phyloP scores from a whole-genome alignment of 768 basidiomycete genomes.

The Calocybe gangraenosa region DNA sequence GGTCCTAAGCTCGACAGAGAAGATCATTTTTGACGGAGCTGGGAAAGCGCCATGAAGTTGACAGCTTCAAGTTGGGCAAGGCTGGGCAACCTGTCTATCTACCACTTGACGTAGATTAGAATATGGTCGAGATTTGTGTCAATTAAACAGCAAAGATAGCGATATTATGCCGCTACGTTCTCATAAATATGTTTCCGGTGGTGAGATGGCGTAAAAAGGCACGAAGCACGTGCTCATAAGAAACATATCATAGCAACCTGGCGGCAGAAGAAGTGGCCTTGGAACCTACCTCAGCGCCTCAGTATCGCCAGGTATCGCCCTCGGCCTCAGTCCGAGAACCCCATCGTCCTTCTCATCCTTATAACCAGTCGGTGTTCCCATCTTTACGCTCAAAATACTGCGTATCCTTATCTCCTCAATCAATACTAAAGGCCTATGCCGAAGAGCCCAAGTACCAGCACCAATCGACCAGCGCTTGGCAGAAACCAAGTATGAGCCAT shows the following conservation, averaged over 20 bases:
- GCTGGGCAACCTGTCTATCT: no score
- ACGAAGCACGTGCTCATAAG: background rate
- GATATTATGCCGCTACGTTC: no score
- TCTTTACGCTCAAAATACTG: no score
- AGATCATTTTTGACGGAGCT: no score
- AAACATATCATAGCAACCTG: background rate
- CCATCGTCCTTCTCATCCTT: background rate
- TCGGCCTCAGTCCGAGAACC: background rate
- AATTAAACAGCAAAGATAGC: no score
- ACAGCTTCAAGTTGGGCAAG: no score
- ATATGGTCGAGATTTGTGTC: no score
- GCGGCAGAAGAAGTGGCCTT: no score
- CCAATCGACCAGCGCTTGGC: conserved; percentile 62
- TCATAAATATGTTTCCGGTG: no score
- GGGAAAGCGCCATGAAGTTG: no score
- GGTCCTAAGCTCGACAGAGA: background rate
- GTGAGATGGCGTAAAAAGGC: background rate
- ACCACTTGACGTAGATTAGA: no score
- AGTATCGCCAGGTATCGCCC: background rate
- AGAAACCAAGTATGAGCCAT: conserved; percentile 62
- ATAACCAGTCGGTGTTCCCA: background rate
- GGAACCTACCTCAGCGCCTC: background rate
- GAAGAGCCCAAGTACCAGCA: conserved; percentile 45
- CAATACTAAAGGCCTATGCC: conserved; percentile 47
- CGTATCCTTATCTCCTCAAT: background rate